Evolutionary conservation across 768 basidiomycete species (phyloP).

Genomic region (Naganishia antarctica): DNA sequence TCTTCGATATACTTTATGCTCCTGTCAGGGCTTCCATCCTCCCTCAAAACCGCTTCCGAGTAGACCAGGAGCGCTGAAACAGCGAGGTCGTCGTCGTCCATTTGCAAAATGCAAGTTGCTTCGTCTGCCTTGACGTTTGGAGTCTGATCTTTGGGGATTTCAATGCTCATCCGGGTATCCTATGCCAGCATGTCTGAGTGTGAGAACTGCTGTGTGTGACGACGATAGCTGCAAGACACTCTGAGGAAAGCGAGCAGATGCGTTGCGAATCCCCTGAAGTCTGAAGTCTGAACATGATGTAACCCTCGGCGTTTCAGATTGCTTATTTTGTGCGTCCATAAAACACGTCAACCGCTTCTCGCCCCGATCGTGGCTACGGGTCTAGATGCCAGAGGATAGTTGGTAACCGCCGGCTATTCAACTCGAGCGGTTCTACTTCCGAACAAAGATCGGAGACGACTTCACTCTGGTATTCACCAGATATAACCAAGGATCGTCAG

Average conservation of each 20-base stretch:
- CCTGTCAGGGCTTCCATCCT: neutral
- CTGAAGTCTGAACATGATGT: neutral
- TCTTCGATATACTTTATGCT: neutral
- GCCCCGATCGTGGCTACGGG: slow-evolving; percentile 4
- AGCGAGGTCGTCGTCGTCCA: neutral
- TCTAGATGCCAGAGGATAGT: neutral
- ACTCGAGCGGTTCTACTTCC: slow-evolving; percentile 6
- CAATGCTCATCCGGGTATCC: too few species aligned
- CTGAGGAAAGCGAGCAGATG: too few species aligned
- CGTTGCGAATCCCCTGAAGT: too few species aligned
- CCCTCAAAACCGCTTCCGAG: neutral
- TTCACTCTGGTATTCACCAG: too few species aligned
- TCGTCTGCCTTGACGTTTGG: too few species aligned
- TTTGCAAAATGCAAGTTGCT: neutral
- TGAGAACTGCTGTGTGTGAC: too few species aligned
- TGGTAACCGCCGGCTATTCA: slow-evolving; percentile 18
- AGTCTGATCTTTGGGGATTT: too few species aligned
- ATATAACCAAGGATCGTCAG: neutral
- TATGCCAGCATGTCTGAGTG: too few species aligned
- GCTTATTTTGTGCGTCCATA: neutral
- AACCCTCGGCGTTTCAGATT: slow-evolving; percentile 10
- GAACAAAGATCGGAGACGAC: too few species aligned
- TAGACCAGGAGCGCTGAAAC: slow-evolving; percentile 1
- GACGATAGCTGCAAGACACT: too few species aligned
- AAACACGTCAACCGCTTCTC: neutral